Evolutionary conservation across 768 basidiomycete species (phyloP).

Genomic region (Pisolithus tinctorius): DNA sequence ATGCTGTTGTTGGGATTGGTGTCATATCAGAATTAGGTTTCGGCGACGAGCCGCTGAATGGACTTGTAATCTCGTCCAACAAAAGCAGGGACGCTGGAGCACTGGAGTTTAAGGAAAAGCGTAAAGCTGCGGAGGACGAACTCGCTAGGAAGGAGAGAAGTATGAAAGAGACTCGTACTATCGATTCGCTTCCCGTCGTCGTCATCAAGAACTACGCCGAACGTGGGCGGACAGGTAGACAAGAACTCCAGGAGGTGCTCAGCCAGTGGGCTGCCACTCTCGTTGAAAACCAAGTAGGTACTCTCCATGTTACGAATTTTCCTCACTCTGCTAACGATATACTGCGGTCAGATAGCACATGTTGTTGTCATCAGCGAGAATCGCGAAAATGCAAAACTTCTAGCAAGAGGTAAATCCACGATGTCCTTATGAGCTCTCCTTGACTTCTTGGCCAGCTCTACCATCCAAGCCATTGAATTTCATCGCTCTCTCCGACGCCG

Average conservation of each 20-base stretch:
- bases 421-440: neutral
- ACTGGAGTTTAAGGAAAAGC: slow-evolving; percentile 13
- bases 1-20: slow-evolving; percentile 81
- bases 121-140: slow-evolving; percentile 27
- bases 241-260: slow-evolving; percentile 68
- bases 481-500: slow-evolving; percentile 82
- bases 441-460: neutral
- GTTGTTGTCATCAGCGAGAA: slow-evolving; percentile 89
- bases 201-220: slow-evolving; percentile 75
- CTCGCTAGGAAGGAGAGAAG: slow-evolving; percentile 22
- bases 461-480: slow-evolving; percentile 60
- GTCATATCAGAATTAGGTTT: slow-evolving; percentile 80
- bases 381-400: slow-evolving; percentile 75
- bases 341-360: slow-evolving; percentile 66
- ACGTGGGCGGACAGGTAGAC: slow-evolving; percentile 48
- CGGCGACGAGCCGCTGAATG: slow-evolving; percentile 59
- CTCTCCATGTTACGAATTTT: slow-evolving; percentile 4
- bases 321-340: neutral
- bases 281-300: slow-evolving; percentile 80
- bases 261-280: slow-evolving; percentile 81
- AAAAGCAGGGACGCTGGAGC: slow-evolving; percentile 4
- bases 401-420: slow-evolving; percentile 63
- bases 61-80: slow-evolving; percentile 25
- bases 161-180: slow-evolving; percentile 42
- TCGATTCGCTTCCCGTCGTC: slow-evolving; percentile 74